Evolutionary conservation across 345 rosid genomes (phyloP), one percentile per base, ranked within the genome.

Genomic region (Moricandia arvensis): DNA sequence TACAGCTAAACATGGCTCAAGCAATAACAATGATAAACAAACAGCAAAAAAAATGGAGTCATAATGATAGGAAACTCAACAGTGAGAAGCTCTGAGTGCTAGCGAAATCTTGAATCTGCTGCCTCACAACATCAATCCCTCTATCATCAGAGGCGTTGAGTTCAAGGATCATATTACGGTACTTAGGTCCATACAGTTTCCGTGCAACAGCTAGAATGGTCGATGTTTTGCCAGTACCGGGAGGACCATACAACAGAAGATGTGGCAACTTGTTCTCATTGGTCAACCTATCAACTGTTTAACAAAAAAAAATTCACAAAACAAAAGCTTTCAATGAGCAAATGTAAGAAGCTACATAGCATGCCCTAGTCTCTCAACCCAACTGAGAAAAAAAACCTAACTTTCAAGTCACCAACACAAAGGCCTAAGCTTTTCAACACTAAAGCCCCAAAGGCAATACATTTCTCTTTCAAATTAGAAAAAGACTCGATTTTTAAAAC

Each of bases 191-290:
- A 17, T 92, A 95, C 11, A 95, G 96, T 80, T 95, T 95, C 34
- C 97, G 86, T 1, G 99, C 93, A 70, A 95, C 96, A 0, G 99
- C 99, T 71, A 95, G 92, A 74, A 95, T 95, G 31, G 99, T 95
- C 0, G 99, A 95, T n/a, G 99, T 95, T 83, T 95, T 95, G 6
- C 99, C 99, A 0, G 99, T 92, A 6, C 99, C 97, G 0, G 99
- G 99, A 66, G 99, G 99, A 21, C 97, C 99, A 75, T 95, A 95
- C 81, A 95, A 57, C 8, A 95, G 78, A 18, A 95, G 89, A 84
- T 95, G 99, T 0, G 99, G 99, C 87, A 92, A 72, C 80, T 84
- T 88, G 79, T 95, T 95, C 90, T 92, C 99, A 65, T 83, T 90
- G 0, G 99, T 95, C 80, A 95, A 73, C 89, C 89, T 90, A 75